Percentiles rank a stretch among this genome's conserved stretches.
phyloP scores from a whole-genome alignment of 352 stramenopile genomes.

The Pilasporangium apinafurcum region DNA sequence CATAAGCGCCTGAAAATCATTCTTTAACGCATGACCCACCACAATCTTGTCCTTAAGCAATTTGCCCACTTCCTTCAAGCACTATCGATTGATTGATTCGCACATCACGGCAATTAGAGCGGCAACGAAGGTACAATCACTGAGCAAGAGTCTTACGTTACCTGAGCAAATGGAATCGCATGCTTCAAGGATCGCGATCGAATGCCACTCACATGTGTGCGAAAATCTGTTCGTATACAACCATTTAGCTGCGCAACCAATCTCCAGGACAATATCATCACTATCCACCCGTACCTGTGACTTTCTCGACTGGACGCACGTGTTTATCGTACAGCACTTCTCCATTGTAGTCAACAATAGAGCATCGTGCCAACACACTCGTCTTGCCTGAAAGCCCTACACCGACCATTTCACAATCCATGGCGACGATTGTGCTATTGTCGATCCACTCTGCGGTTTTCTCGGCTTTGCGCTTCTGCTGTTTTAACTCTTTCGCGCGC shows the following conservation, averaged over 20 bases:
- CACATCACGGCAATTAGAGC: neutral
- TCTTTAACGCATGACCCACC: constrained; percentile 77
- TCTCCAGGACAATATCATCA: neutral
- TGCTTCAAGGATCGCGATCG: constrained; percentile 57
- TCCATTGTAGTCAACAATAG: constrained; percentile 82
- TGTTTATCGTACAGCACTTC: constrained; percentile 82
- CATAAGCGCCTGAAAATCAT: constrained; percentile 86
- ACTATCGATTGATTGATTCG: constrained; percentile 32
- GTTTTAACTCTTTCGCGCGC: constrained; percentile 39
- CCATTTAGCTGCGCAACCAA: neutral
- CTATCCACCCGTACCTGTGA: constrained; percentile 34
- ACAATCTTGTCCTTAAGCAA: constrained; percentile 77
- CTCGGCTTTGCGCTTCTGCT: constrained; percentile 35
- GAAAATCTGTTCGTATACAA: constrained; percentile 39
- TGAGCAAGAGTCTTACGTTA: neutral
- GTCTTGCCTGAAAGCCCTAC: constrained; percentile 70
- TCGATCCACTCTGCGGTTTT: constrained; percentile 73
- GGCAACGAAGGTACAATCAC: neutral
- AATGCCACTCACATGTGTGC: constrained; percentile 83
- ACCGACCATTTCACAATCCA: constrained; percentile 89
- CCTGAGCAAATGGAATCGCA: constrained; percentile 67
- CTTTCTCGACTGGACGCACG: constrained; percentile 75
- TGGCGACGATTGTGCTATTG: constrained; percentile 66
- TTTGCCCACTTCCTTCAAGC: constrained; percentile 77
- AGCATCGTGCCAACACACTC: constrained; percentile 80